Evolutionary conservation across 176 grass and related monocot genomes (phyloP).

Genomic region (Sorghum bicolor): DNA sequence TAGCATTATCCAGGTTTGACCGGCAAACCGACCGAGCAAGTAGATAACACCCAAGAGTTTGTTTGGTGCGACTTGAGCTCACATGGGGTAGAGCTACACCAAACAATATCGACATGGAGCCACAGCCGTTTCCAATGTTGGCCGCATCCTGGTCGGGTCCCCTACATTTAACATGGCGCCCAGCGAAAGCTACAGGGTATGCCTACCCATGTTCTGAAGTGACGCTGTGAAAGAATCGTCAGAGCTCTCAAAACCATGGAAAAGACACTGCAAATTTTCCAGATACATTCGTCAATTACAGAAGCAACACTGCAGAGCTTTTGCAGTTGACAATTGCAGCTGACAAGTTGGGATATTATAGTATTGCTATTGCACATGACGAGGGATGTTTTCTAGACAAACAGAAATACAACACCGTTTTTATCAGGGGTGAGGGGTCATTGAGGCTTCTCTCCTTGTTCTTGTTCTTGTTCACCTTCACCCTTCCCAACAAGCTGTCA

Average conservation of each 20-base stretch:
- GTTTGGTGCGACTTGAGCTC: neutral
- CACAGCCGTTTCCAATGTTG: neutral
- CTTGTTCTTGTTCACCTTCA: slow-evolving; percentile 51
- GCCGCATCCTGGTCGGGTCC: neutral
- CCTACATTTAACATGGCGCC: neutral
- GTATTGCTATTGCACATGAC: neutral
- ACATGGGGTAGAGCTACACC: too few relatives aligned
- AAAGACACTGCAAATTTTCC: neutral
- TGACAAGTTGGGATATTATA: neutral
- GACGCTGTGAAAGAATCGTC: neutral
- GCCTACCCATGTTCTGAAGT: neutral
- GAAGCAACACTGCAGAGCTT: neutral
- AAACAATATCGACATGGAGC: too few relatives aligned
- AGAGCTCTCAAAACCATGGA: neutral
- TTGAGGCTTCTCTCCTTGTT: slow-evolving; percentile 35
- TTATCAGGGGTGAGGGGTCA: neutral
- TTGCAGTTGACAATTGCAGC: neutral
- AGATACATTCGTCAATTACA: neutral
- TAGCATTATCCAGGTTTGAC: neutral
- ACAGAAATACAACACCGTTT: neutral
- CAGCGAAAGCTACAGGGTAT: neutral
- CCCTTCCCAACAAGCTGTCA: slow-evolving; percentile 66
- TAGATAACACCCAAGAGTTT: neutral
- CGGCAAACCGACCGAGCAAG: neutral
- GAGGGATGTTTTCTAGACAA: slow-evolving; percentile 2